A percentile compares a stretch with the other conserved stretches of the same genome.
These are phyloP conservation scores for Penicillium angulare DNA, from an alignment of 495 filamentous ascomycete genomes.

Conservation along the genomic window DNA sequence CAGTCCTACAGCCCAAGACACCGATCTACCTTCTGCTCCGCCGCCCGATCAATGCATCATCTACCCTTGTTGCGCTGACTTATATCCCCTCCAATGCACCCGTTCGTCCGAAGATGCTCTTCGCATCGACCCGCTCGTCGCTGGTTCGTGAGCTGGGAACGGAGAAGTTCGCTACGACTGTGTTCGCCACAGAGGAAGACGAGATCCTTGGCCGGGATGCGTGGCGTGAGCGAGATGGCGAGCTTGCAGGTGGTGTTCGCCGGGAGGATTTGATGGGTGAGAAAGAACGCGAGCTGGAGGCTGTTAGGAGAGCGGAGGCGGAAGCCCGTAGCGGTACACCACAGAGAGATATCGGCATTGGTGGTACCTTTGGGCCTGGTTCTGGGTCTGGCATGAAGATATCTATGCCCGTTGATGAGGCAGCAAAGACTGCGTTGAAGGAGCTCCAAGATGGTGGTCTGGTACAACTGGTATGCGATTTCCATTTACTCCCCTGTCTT, in stretches of 20 bases:
- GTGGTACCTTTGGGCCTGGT: constrained; percentile 56
- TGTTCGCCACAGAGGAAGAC: constrained; percentile 74
- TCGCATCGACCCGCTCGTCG: constrained; percentile 83
- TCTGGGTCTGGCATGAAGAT: constrained; percentile 54
- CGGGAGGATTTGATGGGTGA: constrained; percentile 75
- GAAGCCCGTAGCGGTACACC: constrained; percentile 71
- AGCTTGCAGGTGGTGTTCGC: constrained; percentile 34
- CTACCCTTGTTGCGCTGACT: constrained; percentile 70
- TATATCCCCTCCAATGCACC: constrained; percentile 89
- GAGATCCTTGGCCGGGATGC: constrained; percentile 62
- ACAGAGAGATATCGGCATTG: constrained; percentile 51
- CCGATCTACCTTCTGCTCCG: constrained; percentile 86
- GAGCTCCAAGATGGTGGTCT: constrained; percentile 58
- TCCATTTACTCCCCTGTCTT: background rate
- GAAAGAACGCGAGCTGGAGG: constrained; percentile 77
- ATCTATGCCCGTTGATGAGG: constrained; percentile 67
- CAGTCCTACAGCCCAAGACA: constrained; percentile 67
- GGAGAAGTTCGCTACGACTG: constrained; percentile 81
- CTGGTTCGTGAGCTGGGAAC: constrained; percentile 82
- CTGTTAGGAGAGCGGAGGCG: constrained; percentile 77
- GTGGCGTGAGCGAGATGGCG: constrained; percentile 74
- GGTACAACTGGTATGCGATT: constrained; percentile 75
- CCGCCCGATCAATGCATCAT: constrained; percentile 48
- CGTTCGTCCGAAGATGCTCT: constrained; percentile 94
- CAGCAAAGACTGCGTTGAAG: constrained; percentile 63